Evolutionary conservation across 768 basidiomycete species (phyloP), one percentile per base, ranked within the genome.

Genomic region (Mycena crocata): DNA sequence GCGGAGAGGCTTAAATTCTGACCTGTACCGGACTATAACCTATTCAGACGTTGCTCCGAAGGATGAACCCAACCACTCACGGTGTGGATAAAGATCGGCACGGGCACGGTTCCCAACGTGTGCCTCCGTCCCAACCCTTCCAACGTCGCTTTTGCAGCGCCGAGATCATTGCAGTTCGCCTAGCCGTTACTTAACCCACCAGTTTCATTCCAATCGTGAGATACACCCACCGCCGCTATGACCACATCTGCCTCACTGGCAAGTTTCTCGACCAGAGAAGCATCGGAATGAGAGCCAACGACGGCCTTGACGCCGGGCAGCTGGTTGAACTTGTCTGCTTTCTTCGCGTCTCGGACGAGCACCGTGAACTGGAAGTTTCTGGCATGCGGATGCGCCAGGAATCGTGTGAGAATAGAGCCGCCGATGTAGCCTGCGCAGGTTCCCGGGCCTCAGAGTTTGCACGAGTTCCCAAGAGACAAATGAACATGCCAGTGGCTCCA

Each of bases 91-190:
- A 40, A 56, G 15, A 40, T 56, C 15, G 19, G 54, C 21, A 31
- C 26, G 1, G 40, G 19, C 12, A 35, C 54, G 24, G 54, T 39
- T 10, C 37, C 15, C 23, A n/a, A n/a, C n/a, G 19, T 24, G 28
- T 40, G 24, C 23, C 39, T 35, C 24, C 40, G 23, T 37, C 40
- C 40, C 14, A 28, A 39, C 8, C 54, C 54, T 5, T 12, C 17
- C 24, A 56, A 26, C 23, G 39, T 39, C 54, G 54, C 54, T 10
- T 40, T 10, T 39, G 54, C 54, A 8, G 54, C 54, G 19, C 2
- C 39, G n/a, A 56, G 23, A 37, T 56, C 54, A 42, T 56, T 37
- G 24, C 54, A 39, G 35, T 56, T 24, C 8, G 54, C 54, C 51
- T 54, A 21, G 10, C 12, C 8, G 28, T 50, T 37, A 9, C 15